A percentile compares a stretch with the other conserved stretches of the same genome.
Conservation (phyloP, 75 land plant species). For the Picea glauca region DNA sequence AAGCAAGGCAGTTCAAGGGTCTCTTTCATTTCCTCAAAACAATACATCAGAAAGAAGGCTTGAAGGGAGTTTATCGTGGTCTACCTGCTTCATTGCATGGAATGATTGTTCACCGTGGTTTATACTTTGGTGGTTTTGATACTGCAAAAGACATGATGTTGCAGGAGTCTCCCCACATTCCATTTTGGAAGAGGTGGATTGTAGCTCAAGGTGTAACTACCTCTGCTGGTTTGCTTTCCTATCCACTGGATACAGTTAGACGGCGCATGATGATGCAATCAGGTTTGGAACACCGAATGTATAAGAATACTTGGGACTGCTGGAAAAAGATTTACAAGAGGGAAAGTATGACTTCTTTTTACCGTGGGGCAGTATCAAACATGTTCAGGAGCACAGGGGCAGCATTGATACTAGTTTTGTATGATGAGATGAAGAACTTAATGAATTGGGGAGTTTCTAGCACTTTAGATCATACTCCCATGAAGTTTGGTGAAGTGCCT, state of each 20-base stretch:
- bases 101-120: constrained; percentile 87
- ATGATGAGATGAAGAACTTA: constrained; percentile 84
- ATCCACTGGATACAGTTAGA: constrained; percentile 91
- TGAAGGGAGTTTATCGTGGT: constrained; percentile 77
- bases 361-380: constrained; percentile 90
- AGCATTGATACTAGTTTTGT: constrained; percentile 85
- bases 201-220: constrained; percentile 88
- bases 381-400: constrained; percentile 96
- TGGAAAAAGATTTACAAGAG: constrained; percentile 80
- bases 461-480: neutral
- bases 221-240: constrained; percentile 83
- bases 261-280: constrained; percentile 99
- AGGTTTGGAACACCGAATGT: constrained; percentile 67
- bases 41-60: constrained; percentile 72
- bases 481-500: constrained; percentile 4
- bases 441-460: constrained; percentile 46
- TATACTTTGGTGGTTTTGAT: constrained; percentile 97
- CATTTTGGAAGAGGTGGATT: constrained; percentile 90
- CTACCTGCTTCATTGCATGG: constrained; percentile 93
- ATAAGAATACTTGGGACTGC: constrained; percentile 76
- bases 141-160: constrained; percentile 77
- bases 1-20: constrained; percentile 79
- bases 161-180: constrained; percentile 33
- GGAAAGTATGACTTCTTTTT: constrained; percentile 75
- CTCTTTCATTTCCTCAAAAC: constrained; percentile 72